A percentile compares a stretch with the other conserved stretches of the same genome.
Conservation (phyloP, 208 protist genomes). For the Acanthamoeba triangularis region DNA sequence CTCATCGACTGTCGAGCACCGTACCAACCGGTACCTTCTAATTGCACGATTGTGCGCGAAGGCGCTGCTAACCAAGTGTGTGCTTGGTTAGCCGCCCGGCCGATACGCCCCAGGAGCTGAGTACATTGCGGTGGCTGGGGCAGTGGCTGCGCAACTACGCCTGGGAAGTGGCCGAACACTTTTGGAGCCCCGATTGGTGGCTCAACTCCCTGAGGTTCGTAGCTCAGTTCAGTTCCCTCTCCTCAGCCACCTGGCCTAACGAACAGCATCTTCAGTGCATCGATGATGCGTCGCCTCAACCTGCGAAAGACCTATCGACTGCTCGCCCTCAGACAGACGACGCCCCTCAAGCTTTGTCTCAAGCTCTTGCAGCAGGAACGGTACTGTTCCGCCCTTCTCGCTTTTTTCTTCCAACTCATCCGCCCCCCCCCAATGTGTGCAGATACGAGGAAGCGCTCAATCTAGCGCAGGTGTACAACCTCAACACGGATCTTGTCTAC, state of each 20-base stretch:
- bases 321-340: slow-evolving; percentile 26
- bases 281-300: slow-evolving; percentile 48
- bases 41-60: background rate
- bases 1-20: background rate
- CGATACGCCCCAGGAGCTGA: background rate
- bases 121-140: background rate
- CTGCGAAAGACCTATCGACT: slow-evolving; percentile 60
- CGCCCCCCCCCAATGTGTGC: background rate
- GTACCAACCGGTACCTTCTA: background rate
- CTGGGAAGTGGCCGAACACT: slow-evolving; percentile 29
- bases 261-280: background rate
- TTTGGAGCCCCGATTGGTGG: slow-evolving; percentile 27
- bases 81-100: background rate
- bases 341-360: slow-evolving; percentile 54
- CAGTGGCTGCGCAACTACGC: slow-evolving; percentile 26
- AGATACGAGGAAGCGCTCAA: slow-evolving; percentile 68
- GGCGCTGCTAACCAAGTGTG: background rate
- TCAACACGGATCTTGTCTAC: slow-evolving; percentile 68
- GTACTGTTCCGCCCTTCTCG: background rate
- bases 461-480: slow-evolving; percentile 52
- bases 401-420: too few species aligned
- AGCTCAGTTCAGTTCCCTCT: background rate
- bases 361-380: slow-evolving; percentile 2
- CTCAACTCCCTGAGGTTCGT: slow-evolving; percentile 12
- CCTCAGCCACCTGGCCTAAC: background rate